A percentile compares a stretch with the other conserved stretches of the same genome.
Evolutionary conservation across 179 eudicot genomes (phyloP).

Genomic region (Beta lomatogona): DNA sequence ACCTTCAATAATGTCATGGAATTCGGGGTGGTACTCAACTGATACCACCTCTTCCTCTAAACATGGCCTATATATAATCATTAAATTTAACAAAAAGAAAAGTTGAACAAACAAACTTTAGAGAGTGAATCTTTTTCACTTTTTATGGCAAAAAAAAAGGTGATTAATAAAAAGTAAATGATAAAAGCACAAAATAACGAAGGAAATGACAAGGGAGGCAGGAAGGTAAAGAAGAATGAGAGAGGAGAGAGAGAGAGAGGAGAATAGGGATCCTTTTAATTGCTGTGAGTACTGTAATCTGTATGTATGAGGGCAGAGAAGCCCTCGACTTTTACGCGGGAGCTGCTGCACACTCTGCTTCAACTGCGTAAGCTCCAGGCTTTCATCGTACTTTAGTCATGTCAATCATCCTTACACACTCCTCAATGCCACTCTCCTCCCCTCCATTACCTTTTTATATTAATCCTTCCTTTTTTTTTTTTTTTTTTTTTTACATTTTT

Average conservation of each 20-base stretch:
- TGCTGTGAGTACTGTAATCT: background rate
- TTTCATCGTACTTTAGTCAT: conserved; percentile 58
- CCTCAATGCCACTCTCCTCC: background rate
- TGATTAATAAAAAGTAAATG: background rate
- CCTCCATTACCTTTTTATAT: too few species aligned
- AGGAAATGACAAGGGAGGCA: conserved; percentile 22
- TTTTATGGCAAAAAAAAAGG: background rate
- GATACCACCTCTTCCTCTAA: too few species aligned
- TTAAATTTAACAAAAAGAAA: too few species aligned
- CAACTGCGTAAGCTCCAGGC: conserved; percentile 30
- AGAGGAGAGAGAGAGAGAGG: background rate
- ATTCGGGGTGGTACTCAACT: too few species aligned
- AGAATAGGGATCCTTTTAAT: background rate
- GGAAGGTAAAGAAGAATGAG: background rate
- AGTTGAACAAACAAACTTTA: too few species aligned
- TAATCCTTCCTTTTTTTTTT: too few species aligned
- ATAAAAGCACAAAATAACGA: background rate
- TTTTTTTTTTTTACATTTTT: too few species aligned
- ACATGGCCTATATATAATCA: too few species aligned
- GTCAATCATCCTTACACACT: conserved; percentile 36
- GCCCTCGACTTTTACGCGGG: conserved; percentile 66
- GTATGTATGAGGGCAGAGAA: background rate
- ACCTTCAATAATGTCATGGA: too few species aligned
- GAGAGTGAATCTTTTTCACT: too few species aligned
- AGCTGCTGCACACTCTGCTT: conserved; percentile 10